Evolutionary conservation across 306 rosid species (phyloP).

Genomic region (Prunus davidiana): DNA sequence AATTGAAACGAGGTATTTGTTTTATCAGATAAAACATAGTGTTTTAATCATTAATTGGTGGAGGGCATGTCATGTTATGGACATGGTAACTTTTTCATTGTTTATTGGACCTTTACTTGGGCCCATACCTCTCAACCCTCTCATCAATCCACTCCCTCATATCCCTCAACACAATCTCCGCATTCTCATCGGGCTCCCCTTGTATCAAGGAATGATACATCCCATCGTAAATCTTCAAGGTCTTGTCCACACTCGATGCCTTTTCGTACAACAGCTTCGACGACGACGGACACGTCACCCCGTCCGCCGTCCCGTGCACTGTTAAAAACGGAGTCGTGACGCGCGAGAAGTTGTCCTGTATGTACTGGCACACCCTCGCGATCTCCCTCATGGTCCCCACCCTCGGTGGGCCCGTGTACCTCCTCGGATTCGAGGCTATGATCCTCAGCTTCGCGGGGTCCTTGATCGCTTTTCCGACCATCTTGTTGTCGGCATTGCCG

Average conservation of each 20-base stretch:
- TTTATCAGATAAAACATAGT: no score
- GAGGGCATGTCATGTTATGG: no score
- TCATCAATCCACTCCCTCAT: conserved; percentile 91
- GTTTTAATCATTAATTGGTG: no score
- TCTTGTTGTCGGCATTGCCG: conserved; percentile 83
- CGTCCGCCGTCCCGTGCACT: conserved; percentile 76
- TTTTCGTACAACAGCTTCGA: conserved; percentile 73
- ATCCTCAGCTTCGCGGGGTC: conserved; percentile 75
- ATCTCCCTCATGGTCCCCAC: conserved; percentile 98
- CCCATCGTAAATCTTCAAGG: conserved; percentile 81
- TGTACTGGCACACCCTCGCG: conserved; percentile 71
- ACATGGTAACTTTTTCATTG: no score
- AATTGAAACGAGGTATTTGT: no score
- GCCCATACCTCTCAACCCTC: conserved; percentile 51
- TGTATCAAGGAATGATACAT: conserved; percentile 93
- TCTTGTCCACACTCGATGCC: conserved; percentile 73
- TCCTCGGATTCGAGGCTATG: conserved; percentile 78
- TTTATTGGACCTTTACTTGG: not conserved
- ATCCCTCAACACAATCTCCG: conserved; percentile 55
- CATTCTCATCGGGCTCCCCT: conserved; percentile 71
- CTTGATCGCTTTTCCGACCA: conserved; percentile 88
- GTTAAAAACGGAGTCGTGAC: conserved; percentile 86
- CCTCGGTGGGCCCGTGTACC: conserved; percentile 83
- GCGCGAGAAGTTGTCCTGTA: conserved; percentile 66
- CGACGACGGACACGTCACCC: conserved; percentile 84